Evolutionary conservation across 164 flowering plant genomes (phyloP), one percentile per base, ranked within the genome.

Genomic region (Protea cynaroides): DNA sequence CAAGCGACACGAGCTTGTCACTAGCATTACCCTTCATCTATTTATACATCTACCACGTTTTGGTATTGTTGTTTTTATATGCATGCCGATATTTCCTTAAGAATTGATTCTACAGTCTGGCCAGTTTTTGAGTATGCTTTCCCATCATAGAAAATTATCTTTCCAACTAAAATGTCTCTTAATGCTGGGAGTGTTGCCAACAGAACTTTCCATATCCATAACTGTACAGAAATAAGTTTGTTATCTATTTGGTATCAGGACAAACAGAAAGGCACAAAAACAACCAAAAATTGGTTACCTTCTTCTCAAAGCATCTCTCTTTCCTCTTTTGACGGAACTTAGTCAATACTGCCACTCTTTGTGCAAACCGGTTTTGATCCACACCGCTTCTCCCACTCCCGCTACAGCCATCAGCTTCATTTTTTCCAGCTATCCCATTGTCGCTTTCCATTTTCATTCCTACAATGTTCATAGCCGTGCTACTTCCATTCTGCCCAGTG

Each of bases 281-380:
- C 22, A 21, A 17, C 29, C 25, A 25, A n/a, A 59, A 58, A 56
- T 18, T 19, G 17, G 47, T 69, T 80, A 91, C 97, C 96, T 78
- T 85, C 68, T 83, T 91, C 56, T 82, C 87, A 52, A 84, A 91
- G 77, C 95, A 88, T 73, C 91, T 77, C 51, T 87, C 96, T 68
- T 88, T 90, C 65, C 89, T 75, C 75, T 90, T 88, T 76, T 79
- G 91, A 25, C 92, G 84, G 71, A 86, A 92, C 64, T 90, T 90
- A 71, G 67, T 80, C 78, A 92, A 74, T 43, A 96, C 95, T 43
- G 93, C 96, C 72, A 76, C 90, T 68, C 96, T 81, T 59, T 83
- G 83, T 21, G 92, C 80, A 59, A 71, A 73, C 50, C 86, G 79
- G 38, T 69, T 77, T 65, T 81, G 85, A 61, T 84, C 88, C 25